These are phyloP conservation scores for Yarrowia alimentaria DNA, from an alignment of 805 yeast genomes.

Conservation along the genomic window DNA sequence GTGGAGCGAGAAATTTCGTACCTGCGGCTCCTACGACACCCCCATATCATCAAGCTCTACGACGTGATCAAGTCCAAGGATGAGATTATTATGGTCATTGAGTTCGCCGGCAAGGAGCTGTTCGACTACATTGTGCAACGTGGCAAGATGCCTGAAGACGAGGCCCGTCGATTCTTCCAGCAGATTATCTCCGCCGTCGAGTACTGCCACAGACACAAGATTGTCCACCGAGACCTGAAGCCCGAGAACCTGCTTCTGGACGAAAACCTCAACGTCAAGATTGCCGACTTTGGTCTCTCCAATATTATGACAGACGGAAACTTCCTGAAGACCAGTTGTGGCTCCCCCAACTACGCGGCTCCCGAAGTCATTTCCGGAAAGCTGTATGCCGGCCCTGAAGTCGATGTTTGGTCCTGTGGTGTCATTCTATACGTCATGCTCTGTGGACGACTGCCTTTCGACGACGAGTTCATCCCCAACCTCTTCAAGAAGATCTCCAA, in stretches of 20 bases:
- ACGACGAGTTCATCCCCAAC: conserved; percentile 94
- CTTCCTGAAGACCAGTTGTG: conserved; percentile 90
- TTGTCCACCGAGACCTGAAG: conserved; percentile 93
- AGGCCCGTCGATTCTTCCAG: conserved; percentile 90
- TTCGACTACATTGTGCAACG: conserved; percentile 93
- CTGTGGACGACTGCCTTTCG: conserved; percentile 93
- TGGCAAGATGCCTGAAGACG: conserved; percentile 88
- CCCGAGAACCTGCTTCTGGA: conserved; percentile 91
- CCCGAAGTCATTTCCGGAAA: conserved; percentile 96
- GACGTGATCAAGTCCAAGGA: conserved; percentile 94
- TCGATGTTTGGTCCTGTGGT: conserved; percentile 97
- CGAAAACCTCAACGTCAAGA: conserved; percentile 86
- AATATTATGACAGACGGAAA: conserved; percentile 98
- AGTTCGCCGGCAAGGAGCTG: conserved; percentile 93
- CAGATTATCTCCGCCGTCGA: conserved; percentile 96
- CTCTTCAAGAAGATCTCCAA: conserved; percentile 87
- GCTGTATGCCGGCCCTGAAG: conserved; percentile 96
- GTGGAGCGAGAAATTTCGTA: conserved; percentile 93
- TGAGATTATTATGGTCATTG: conserved; percentile 96
- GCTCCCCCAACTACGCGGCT: conserved; percentile 96
- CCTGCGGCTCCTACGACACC: conserved; percentile 82
- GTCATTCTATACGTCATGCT: conserved; percentile 93
- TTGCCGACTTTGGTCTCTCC: conserved; percentile 93
- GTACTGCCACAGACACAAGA: conserved; percentile 93
- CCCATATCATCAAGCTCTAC: conserved; percentile 91